Evolutionary conservation across 139 green algal species (phyloP), one percentile per base, ranked within the genome.

Genomic region (Chlamydomonas sphaeroides): DNA sequence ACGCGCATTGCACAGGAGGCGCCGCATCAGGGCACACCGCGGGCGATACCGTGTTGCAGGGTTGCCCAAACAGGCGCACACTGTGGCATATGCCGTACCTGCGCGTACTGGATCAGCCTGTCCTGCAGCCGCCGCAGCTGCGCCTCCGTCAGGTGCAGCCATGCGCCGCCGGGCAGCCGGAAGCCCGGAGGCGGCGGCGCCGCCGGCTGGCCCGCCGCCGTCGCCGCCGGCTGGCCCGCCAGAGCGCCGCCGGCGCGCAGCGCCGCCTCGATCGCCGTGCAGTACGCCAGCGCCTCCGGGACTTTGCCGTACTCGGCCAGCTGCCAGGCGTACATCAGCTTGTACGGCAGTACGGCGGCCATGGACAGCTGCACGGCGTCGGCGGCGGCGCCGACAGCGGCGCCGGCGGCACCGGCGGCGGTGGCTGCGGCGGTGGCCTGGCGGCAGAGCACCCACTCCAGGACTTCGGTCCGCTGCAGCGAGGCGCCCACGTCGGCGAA

Each of bases 401-500:
- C 17, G 30, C 10, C 38, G 59, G n/a, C 65, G 35, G 26, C 65
- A 39, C 49, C 71, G 4, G 49, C 71, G 4, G 49, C 65, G 1
- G 35, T 20, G 65, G 26, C 65, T 21, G n/a, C 48, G 45, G n/a
- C 63, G 14, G 15, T 45, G 45, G 45, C 45, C 39, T n/a, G 35
- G n/a, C 42, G 23, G 18, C 42, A 36, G 10, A 74, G 30, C 6
- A 92, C 85, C 89, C 92, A 96, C 80, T 96, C 92, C 5, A 93
- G 91, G 28, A 96, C 65, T 87, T 98, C 95, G 6, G 91, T 96
- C 21, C 91, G 86, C 84, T 95, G 89, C 35, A 97, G 48, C 21
- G 84, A 80, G 4, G 86, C 61, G 1, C 80, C 42, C 35, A 51
- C 39, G 68, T 85, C 61, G n/a, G 48, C 68, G 69, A 90, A 93